Conservation (phyloP, 257 asterid species). For the Solanum pennellii region DNA sequence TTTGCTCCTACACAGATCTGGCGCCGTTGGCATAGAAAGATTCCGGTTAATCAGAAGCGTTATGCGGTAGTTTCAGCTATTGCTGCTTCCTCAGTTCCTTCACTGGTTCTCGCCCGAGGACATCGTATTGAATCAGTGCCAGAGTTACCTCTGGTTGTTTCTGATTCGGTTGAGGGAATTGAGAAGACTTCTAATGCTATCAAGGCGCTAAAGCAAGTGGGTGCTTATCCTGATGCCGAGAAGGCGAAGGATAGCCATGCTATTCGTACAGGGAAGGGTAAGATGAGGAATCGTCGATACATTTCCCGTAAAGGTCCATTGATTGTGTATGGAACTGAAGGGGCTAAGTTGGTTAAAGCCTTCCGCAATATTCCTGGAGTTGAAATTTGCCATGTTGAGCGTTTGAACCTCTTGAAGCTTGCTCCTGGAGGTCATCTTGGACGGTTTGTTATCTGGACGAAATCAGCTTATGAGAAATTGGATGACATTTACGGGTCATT, state of each 20-base stretch:
- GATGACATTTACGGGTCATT: conserved; percentile 66
- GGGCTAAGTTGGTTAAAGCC: conserved; percentile 67
- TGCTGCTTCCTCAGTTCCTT: conserved; percentile 70
- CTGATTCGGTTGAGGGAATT: conserved; percentile 50
- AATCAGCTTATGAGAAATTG: conserved; percentile 66
- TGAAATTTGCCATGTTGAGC: conserved; percentile 53
- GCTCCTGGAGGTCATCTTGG: conserved; percentile 90
- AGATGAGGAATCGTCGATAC: conserved; percentile 67
- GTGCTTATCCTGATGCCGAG: conserved; percentile 63
- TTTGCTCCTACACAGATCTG: conserved; percentile 76
- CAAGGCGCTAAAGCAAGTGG: conserved; percentile 47
- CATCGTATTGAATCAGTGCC: conserved; percentile 65
- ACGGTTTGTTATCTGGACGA: conserved; percentile 69
- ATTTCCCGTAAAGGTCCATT: conserved; percentile 71
- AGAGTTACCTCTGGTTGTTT: conserved; percentile 58
- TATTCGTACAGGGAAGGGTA: conserved; percentile 71
- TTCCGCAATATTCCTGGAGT: conserved; percentile 78
- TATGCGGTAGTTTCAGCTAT: conserved; percentile 69
- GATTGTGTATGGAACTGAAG: conserved; percentile 71
- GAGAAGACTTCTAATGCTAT: conserved; percentile 72
- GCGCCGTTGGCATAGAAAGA: conserved; percentile 63
- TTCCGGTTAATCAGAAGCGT: conserved; percentile 63
- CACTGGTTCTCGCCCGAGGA: conserved; percentile 67
- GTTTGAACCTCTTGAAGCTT: conserved; percentile 51
- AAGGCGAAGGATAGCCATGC: conserved; percentile 65